phyloP scores from a whole-genome alignment of 1,139 yeast species.

The Candida neerlandica region DNA sequence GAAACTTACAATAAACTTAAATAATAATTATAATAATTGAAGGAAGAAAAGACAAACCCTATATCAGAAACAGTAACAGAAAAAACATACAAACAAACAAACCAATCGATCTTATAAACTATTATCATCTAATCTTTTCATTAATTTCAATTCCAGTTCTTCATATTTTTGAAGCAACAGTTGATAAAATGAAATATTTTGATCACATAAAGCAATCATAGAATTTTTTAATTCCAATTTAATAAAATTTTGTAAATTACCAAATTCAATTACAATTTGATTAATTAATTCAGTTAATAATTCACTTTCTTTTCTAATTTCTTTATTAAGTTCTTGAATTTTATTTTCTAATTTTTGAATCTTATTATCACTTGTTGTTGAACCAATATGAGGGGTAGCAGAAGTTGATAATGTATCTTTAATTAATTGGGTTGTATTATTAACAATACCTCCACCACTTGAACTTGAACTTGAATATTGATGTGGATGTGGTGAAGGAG shows the following conservation, averaged over 20 bases:
- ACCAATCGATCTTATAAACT: slow-evolving; percentile 2
- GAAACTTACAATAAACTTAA: background rate
- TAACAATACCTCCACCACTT: slow-evolving; percentile 45
- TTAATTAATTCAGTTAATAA: slow-evolving; percentile 62
- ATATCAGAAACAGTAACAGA: background rate
- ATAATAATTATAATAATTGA: background rate
- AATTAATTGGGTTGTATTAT: slow-evolving; percentile 47
- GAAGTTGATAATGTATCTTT: slow-evolving; percentile 51
- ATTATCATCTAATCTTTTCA: slow-evolving; percentile 40
- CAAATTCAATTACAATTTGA: slow-evolving; percentile 71
- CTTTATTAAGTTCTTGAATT: slow-evolving; percentile 44
- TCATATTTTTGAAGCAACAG: slow-evolving; percentile 76
- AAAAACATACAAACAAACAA: background rate
- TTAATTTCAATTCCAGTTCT: slow-evolving; percentile 52
- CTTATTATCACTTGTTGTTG: slow-evolving; percentile 40
- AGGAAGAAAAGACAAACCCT: background rate
- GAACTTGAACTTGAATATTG: background rate
- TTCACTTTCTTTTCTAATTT: slow-evolving; percentile 57
- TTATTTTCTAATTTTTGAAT: slow-evolving; percentile 34
- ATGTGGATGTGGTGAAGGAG: slow-evolving; percentile 15
- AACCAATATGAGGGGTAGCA: slow-evolving; percentile 45
- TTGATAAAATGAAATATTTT: slow-evolving; percentile 74
- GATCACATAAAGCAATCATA: slow-evolving; percentile 69
- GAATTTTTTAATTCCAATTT: slow-evolving; percentile 74
- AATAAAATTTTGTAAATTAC: slow-evolving; percentile 80